phyloP scores from a whole-genome alignment of 352 stramenopile species.

The Globisporangium ultimum region DNA sequence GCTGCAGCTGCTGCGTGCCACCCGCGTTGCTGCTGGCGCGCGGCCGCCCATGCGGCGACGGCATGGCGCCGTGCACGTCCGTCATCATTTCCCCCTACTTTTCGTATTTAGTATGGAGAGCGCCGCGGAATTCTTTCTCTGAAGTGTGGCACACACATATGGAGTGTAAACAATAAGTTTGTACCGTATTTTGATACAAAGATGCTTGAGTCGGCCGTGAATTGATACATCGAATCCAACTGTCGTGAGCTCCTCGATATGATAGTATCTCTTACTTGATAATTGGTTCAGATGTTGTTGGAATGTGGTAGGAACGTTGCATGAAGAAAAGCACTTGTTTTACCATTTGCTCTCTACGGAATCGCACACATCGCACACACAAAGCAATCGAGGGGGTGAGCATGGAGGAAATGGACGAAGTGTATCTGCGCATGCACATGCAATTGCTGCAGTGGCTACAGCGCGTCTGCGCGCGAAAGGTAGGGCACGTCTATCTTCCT shows the following conservation, averaged over 20 bases:
- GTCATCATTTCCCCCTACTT: background rate
- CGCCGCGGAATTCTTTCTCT: background rate
- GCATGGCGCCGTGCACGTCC: background rate
- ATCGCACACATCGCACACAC: background rate
- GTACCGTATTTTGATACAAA: no score
- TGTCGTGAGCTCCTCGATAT: no score
- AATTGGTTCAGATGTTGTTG: no score
- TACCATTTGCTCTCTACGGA: no score
- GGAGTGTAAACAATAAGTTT: no score
- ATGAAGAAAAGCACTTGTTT: no score
- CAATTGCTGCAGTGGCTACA: conserved; percentile 48
- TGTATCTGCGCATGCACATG: conserved; percentile 78
- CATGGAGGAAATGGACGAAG: conserved; percentile 61
- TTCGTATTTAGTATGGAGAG: no score
- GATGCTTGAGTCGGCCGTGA: no score
- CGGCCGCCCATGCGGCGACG: background rate
- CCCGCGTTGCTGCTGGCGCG: background rate
- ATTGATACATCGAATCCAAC: no score
- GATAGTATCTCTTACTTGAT: no score
- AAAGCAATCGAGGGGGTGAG: background rate
- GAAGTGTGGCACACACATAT: no score
- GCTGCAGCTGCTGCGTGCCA: conserved; percentile 18
- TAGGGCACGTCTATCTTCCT: conserved; percentile 11
- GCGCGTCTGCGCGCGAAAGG: conserved; percentile 37
- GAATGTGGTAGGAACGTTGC: no score